Conservation (phyloP, 495 filamentous ascomycete genomes). For the Penicillium atrosanguineum region DNA sequence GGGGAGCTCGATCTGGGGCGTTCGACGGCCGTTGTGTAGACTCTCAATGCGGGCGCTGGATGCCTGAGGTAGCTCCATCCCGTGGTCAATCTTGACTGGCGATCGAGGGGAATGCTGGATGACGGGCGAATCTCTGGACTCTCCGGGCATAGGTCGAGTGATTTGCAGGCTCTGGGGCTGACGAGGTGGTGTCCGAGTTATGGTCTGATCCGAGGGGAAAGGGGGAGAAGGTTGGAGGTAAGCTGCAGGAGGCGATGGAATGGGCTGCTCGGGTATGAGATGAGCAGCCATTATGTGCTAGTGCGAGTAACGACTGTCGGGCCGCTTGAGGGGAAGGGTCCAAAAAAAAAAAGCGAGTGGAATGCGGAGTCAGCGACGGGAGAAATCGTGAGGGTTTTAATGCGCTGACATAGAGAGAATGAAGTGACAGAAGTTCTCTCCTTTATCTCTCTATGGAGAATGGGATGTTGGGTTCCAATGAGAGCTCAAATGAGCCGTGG, state of each 20-base stretch:
- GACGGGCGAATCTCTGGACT: constrained; percentile 9
- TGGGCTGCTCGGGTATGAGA: constrained; percentile 27
- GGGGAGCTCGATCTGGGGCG: constrained; percentile 22
- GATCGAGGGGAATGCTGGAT: constrained; percentile 40
- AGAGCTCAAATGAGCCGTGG: constrained; percentile 5
- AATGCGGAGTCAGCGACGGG: neutral
- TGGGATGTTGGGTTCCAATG: constrained; percentile 3
- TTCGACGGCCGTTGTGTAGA: constrained; percentile 21
- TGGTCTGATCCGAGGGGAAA: constrained; percentile 23
- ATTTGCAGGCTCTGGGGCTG: constrained; percentile 22
- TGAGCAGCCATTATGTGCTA: constrained; percentile 31
- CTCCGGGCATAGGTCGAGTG: constrained; percentile 17
- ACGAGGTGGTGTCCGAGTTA: constrained; percentile 24
- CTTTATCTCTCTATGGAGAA: neutral
- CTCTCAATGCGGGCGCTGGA: constrained; percentile 35
- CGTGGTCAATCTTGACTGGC: constrained; percentile 40
- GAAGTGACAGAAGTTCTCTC: neutral
- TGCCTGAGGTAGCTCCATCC: constrained; percentile 29
- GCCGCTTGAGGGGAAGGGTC: neutral
- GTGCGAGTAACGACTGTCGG: neutral
- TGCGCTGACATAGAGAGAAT: neutral
- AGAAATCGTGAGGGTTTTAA: neutral
- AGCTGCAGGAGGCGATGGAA: constrained; percentile 42
- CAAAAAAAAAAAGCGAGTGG: neutral
- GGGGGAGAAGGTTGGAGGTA: constrained; percentile 43